Evolutionary conservation across 2,329 filamentous ascomycete genomes (phyloP).

Genomic region (Metarhizium humberi): DNA sequence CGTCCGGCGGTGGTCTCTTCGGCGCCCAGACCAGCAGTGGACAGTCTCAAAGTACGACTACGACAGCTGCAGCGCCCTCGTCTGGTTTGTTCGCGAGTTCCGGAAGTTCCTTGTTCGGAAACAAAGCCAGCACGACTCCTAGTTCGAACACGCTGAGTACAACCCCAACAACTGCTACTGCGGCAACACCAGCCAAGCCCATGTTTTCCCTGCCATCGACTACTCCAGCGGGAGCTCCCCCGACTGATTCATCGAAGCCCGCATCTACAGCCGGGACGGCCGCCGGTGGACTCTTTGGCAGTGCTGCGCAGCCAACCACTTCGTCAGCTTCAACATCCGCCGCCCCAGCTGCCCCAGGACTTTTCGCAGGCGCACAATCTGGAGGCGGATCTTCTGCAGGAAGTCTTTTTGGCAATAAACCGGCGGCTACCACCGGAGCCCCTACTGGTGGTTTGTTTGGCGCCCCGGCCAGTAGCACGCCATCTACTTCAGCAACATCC

Average conservation of each 20-base stretch:
- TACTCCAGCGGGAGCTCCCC: conserved; percentile 47
- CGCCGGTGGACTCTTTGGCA: conserved; percentile 16
- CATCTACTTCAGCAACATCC: conserved; percentile 15
- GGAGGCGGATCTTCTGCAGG: conserved; percentile 16
- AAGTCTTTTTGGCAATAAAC: conserved; percentile 12
- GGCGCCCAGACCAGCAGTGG: conserved; percentile 6
- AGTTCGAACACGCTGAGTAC: background rate
- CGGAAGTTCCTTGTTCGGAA: conserved; percentile 21
- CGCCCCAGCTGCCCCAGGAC: conserved; percentile 12
- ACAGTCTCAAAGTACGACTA: conserved; percentile 13
- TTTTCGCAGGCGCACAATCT: conserved; percentile 20
- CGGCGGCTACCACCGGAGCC: conserved; percentile 12
- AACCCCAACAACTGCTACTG: conserved; percentile 12
- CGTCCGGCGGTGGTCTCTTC: conserved; percentile 7
- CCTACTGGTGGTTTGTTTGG: conserved; percentile 18
- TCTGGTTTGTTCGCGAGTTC: conserved; percentile 20
- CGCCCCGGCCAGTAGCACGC: conserved; percentile 9
- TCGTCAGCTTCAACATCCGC: conserved; percentile 10
- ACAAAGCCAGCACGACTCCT: conserved; percentile 6
- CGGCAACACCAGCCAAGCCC: conserved; percentile 16
- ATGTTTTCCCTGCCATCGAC: conserved; percentile 6
- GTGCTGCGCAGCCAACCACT: conserved; percentile 12
- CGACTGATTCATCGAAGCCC: conserved; percentile 26
- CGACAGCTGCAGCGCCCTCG: conserved; percentile 17
- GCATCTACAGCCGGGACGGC: conserved; percentile 4